Evolutionary conservation across 2,329 filamentous ascomycete genomes (phyloP).

Genomic region (Hypocreales sp.): DNA sequence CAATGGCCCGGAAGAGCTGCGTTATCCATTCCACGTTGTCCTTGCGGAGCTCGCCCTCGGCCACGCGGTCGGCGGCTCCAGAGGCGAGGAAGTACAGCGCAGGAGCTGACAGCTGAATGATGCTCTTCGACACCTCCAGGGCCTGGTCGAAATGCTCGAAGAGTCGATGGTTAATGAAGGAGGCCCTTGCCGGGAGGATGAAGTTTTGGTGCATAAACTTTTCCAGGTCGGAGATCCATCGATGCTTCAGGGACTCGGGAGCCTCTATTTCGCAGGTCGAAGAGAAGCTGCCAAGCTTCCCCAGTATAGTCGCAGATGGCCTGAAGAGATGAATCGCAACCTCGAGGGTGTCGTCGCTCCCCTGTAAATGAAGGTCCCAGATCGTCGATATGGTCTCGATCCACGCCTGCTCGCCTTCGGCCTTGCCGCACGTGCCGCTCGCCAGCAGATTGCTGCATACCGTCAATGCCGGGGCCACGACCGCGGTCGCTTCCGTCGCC

Average conservation of each 20-base stretch:
- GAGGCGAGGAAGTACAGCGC: slow-evolving; percentile 29
- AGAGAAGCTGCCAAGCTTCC: slow-evolving; percentile 19
- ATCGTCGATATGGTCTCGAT: slow-evolving; percentile 26
- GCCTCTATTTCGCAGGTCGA: slow-evolving; percentile 4
- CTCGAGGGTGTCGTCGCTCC: slow-evolving; percentile 27
- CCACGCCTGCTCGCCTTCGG: slow-evolving; percentile 28
- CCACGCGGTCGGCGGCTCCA: slow-evolving; percentile 8
- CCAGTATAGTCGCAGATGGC: slow-evolving; percentile 20
- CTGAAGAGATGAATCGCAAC: slow-evolving; percentile 31
- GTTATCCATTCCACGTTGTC: slow-evolving; percentile 22
- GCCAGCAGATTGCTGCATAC: slow-evolving; percentile 26
- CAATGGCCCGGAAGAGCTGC: slow-evolving; percentile 16
- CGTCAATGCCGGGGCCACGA: slow-evolving; percentile 28
- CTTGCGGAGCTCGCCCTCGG: slow-evolving; percentile 15
- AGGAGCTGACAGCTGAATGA: slow-evolving; percentile 21
- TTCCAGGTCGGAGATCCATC: slow-evolving; percentile 31
- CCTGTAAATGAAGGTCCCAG: slow-evolving; percentile 40
- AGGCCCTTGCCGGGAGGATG: slow-evolving; percentile 32
- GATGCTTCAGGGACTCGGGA: slow-evolving; percentile 7
- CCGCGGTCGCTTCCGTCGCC: slow-evolving; percentile 27
- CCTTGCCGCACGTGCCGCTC: slow-evolving; percentile 13
- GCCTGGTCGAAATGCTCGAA: slow-evolving; percentile 25
- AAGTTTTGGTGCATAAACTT: slow-evolving; percentile 34
- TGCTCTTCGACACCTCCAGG: slow-evolving; percentile 20
- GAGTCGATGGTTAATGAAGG: slow-evolving; percentile 26